These are phyloP conservation scores for Boletus sensibilis DNA, from an alignment of 768 basidiomycete species.

Conservation along the genomic window DNA sequence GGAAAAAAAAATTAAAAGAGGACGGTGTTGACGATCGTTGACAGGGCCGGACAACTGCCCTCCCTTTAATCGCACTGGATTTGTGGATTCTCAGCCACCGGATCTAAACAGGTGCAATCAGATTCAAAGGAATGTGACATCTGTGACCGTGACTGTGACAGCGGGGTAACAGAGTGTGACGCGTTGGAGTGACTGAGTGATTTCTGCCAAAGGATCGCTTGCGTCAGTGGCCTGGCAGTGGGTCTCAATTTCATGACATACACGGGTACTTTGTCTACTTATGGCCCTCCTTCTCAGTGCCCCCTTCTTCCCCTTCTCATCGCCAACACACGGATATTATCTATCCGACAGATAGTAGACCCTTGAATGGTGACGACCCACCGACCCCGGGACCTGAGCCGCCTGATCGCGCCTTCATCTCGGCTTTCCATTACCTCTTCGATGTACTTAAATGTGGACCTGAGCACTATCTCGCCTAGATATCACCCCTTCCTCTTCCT, in stretches of 20 bases:
- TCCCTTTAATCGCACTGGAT: conserved; percentile 29
- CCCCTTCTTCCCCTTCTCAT: not conserved
- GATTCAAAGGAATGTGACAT: not conserved
- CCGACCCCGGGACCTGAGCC: not conserved
- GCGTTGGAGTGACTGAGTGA: conserved; percentile 17
- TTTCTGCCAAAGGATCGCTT: conserved; percentile 33
- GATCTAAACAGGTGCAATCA: conserved; percentile 22
- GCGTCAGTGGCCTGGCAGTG: not conserved
- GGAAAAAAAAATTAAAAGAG: conserved; percentile 27
- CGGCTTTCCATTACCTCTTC: not conserved
- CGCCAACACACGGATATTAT: not conserved
- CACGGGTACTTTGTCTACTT: conserved; percentile 11
- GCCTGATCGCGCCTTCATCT: not conserved
- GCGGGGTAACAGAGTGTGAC: conserved; percentile 10
- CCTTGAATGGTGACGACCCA: not conserved
- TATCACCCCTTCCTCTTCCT: not conserved
- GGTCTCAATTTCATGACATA: not conserved
- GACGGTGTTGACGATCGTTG: conserved; percentile 53
- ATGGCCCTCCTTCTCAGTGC: not conserved
- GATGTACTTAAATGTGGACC: not conserved
- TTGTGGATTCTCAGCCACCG: conserved; percentile 25
- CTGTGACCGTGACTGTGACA: conserved; percentile 14
- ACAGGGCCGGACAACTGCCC: conserved; percentile 33
- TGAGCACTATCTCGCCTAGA: not conserved
- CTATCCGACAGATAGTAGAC: not conserved